Evolutionary conservation across 805 yeast species (phyloP), one percentile per base, ranked within the genome.

Genomic region (Maudiozyma bulderi): DNA sequence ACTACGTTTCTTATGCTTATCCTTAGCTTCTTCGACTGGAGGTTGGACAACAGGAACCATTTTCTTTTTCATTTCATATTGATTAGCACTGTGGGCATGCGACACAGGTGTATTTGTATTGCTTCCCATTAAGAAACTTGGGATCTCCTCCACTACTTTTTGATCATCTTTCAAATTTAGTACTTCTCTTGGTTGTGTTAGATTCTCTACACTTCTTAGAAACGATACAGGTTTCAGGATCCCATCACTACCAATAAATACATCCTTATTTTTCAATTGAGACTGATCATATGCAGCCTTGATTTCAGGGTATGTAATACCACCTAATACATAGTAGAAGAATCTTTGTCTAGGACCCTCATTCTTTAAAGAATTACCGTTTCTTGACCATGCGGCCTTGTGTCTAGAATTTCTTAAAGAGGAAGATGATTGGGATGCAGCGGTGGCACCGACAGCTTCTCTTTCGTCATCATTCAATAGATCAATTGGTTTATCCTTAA

Each of bases 311-410:
- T 83, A 78, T 0, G 98, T 87, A 20, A 86, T 67, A 8, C 98
- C 99, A 26, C 99, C 99, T 1, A 95, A 84, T 30, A 88, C 76
- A 60, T 81, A 93, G 49, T 89, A 78, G 54, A 90, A 77, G 7
- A 90, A 72, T 45, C 93, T 72, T 60, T 87, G 96, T 54, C 80
- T 72, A 44, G 73, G 70, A 2, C 68, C 69, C 43, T 62, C 68
- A 39, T 54, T 59, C 44, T 57, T 58, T 14, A 44, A 43, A 2
- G 33, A 39, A 4, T 65, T 46, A 47, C 58, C 62, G 15, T 72
- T 69, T 51, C 76, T 79, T 3, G 88, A 85, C 93, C 93, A 85
- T 0, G 83, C 78, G 0, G 91, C 88, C 53, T 82, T 78, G 57
- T 83, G 86, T 40, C 85, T 73, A 7, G 84, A 80, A 58, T 82